Evolutionary conservation across 805 yeast species (phyloP).

Genomic region (Metschnikowia noctiluminum): DNA sequence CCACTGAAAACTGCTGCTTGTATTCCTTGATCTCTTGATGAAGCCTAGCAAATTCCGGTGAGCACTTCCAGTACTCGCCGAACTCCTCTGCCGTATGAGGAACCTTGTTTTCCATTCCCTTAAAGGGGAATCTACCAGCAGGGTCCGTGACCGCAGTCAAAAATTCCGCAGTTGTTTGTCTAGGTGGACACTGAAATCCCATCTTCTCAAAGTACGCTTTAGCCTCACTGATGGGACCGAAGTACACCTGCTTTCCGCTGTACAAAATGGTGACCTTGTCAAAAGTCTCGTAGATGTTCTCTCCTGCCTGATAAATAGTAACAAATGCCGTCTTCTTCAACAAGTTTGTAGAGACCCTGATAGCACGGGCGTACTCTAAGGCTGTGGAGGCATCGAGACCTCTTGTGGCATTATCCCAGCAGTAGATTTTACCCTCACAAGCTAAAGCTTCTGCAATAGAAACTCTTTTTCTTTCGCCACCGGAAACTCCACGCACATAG

Average conservation of each 20-base stretch:
- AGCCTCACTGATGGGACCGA: constrained; percentile 56
- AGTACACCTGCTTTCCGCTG: constrained; percentile 51
- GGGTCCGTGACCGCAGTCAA: constrained; percentile 70
- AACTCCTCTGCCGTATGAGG: constrained; percentile 66
- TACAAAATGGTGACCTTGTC: constrained; percentile 32
- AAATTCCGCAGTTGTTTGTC: constrained; percentile 72
- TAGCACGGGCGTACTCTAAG: constrained; percentile 28
- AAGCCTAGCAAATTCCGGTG: constrained; percentile 29
- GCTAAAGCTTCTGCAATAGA: constrained; percentile 30
- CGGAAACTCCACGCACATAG: constrained; percentile 43
- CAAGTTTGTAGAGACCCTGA: constrained; percentile 24
- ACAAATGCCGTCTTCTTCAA: constrained; percentile 17
- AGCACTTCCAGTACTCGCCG: constrained; percentile 53
- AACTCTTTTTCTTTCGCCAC: constrained; percentile 33
- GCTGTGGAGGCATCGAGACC: constrained; percentile 35
- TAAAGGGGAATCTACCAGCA: constrained; percentile 47
- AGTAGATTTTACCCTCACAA: constrained; percentile 22
- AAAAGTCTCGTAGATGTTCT: constrained; percentile 27
- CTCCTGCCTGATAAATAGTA: constrained; percentile 28
- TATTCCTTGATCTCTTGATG: constrained; percentile 22
- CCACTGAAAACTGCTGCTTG: constrained; percentile 5
- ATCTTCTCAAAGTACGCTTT: constrained; percentile 55
- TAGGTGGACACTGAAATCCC: constrained; percentile 62
- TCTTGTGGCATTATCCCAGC: constrained; percentile 35
- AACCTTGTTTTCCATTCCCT: constrained; percentile 49